Conservation (phyloP, 768 basidiomycete genomes). For the Pisolithus orientalis region DNA sequence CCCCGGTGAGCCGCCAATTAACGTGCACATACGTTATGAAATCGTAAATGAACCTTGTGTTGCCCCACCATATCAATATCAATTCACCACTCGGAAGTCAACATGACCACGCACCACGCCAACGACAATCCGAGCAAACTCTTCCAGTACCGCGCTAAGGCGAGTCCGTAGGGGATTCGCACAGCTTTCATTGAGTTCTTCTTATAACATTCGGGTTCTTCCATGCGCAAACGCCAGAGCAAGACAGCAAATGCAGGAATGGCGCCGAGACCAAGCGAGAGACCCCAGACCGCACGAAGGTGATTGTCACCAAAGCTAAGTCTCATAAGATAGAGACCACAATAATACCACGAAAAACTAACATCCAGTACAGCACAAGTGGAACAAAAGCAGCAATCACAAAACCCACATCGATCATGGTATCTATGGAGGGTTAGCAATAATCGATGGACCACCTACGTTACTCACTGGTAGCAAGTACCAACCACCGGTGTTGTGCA, state of each 20-base stretch:
- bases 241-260: constrained; percentile 79
- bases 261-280: constrained; percentile 78
- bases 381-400: constrained; percentile 77
- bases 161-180: constrained; percentile 67
- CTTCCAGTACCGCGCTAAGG: constrained; percentile 76
- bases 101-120: constrained; percentile 48
- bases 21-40: constrained; percentile 57
- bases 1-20: not conserved
- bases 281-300: constrained; percentile 81
- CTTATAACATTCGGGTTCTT: constrained; percentile 68
- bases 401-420: constrained; percentile 84
- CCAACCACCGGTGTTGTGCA: constrained; percentile 82
- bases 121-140: constrained; percentile 68
- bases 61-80: not conserved
- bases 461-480: constrained; percentile 76
- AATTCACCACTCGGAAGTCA: not conserved
- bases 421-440: constrained; percentile 36
- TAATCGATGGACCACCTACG: not conserved
- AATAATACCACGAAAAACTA: constrained; percentile 19
- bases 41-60: constrained; percentile 65
- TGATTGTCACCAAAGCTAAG: constrained; percentile 70
- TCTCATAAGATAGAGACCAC: not conserved
- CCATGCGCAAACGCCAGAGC: constrained; percentile 81
- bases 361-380: constrained; percentile 87
- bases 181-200: constrained; percentile 75